Conservation (phyloP, 768 basidiomycete genomes). For the Nidularia sp. region DNA sequence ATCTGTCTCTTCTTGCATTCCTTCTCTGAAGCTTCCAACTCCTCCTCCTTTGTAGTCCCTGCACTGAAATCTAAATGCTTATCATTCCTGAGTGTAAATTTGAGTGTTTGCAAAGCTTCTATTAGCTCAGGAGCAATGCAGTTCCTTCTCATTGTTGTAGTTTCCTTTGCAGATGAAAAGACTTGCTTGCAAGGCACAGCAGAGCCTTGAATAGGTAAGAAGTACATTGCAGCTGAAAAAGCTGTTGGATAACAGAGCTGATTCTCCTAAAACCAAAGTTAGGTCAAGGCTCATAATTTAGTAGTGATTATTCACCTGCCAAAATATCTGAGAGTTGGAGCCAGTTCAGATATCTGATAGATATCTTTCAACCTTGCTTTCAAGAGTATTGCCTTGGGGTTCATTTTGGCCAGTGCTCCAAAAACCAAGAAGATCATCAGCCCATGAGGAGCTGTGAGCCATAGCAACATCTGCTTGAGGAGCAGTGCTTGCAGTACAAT, state of each 20-base stretch:
- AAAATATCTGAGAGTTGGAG: neutral
- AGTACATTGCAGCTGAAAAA: constrained; percentile 6
- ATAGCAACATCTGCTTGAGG: neutral
- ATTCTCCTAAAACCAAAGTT: neutral
- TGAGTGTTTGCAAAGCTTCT: too few species aligned
- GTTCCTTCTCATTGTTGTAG: too few species aligned
- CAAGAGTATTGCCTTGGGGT: neutral
- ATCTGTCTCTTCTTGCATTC: too few species aligned
- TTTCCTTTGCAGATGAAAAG: too few species aligned
- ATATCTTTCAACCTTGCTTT: neutral
- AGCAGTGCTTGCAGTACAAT: neutral
- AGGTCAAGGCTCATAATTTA: neutral
- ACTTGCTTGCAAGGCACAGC: neutral
- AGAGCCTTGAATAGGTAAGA: constrained; percentile 1
- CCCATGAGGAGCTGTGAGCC: neutral
- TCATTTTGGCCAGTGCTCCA: neutral
- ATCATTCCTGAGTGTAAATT: too few species aligned
- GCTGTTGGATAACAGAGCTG: constrained; percentile 1
- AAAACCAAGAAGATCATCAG: neutral
- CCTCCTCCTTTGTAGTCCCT: too few species aligned
- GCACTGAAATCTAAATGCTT: too few species aligned
- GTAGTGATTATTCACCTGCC: neutral
- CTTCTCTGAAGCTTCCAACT: too few species aligned
- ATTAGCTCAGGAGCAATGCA: too few species aligned
- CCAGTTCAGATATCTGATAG: neutral